A percentile compares a stretch with the other conserved stretches of the same genome.
Evolutionary conservation across 352 stramenopile genomes (phyloP).

Genomic region (Halophytophthora polymorphica): DNA sequence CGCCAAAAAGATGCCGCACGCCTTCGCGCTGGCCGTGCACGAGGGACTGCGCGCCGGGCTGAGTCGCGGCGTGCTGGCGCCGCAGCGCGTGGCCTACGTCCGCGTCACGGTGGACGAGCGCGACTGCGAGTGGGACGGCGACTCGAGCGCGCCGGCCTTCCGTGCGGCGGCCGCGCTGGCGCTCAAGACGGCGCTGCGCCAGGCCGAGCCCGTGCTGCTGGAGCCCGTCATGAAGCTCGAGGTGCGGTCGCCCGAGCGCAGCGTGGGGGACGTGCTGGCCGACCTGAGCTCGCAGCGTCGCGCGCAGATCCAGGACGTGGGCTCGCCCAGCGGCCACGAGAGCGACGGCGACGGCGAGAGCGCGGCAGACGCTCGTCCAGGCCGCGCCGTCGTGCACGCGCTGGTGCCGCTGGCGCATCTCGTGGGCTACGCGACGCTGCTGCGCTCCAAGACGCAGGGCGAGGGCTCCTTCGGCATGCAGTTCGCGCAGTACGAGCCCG

Average conservation of each 20-base stretch:
- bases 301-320: constrained; percentile 65
- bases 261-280: constrained; percentile 67
- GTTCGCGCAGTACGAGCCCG: constrained; percentile 66
- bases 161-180: constrained; percentile 45
- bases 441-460: constrained; percentile 78
- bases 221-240: constrained; percentile 83
- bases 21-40: constrained; percentile 62
- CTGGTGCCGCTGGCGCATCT: constrained; percentile 73
- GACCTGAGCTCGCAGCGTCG: constrained; percentile 73
- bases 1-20: constrained; percentile 60
- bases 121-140: constrained; percentile 51
- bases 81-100: constrained; percentile 61
- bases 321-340: constrained; percentile 23
- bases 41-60: constrained; percentile 56
- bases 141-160: constrained; percentile 74
- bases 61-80: constrained; percentile 56
- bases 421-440: constrained; percentile 73
- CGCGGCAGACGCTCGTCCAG: constrained; percentile 11
- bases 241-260: constrained; percentile 56
- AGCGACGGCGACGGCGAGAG: neutral
- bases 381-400: constrained; percentile 56
- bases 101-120: constrained; percentile 61
- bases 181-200: constrained; percentile 53
- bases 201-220: constrained; percentile 53
- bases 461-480: constrained; percentile 79